Conservation (phyloP, 441 rosid species). For the Euphorbia corollata region DNA sequence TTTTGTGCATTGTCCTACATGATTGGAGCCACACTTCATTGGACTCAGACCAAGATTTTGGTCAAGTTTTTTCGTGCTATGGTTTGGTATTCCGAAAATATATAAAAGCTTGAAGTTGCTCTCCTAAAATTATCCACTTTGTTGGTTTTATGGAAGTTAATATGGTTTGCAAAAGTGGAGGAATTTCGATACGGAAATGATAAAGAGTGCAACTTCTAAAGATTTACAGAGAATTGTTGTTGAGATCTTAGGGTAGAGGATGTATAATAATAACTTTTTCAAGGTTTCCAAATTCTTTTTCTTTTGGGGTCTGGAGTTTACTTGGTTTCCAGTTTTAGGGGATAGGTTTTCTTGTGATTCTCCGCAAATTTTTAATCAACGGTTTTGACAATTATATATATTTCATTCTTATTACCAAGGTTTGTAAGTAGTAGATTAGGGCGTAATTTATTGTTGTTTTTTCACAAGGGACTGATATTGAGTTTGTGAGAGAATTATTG, state of each 20-base stretch:
- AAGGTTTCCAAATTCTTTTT: constrained; percentile 15
- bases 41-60: constrained; percentile 19
- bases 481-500: constrained; percentile 14
- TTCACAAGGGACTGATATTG: constrained; percentile 8
- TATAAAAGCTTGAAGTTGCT: constrained; percentile 26
- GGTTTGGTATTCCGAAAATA: constrained; percentile 14
- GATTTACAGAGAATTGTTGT: constrained; percentile 18
- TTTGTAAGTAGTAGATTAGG: constrained; percentile 17
- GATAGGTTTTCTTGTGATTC: constrained; percentile 22
- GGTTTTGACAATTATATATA: constrained; percentile 4
- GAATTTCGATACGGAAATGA: constrained; percentile 13
- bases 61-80: constrained; percentile 20
- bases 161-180: constrained; percentile 11
- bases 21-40: constrained; percentile 21
- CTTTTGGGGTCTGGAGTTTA: constrained; percentile 11
- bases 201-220: constrained; percentile 25
- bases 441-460: constrained; percentile 8
- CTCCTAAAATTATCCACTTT: constrained; percentile 14
- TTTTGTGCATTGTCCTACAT: constrained; percentile 21
- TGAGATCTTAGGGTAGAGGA: constrained; percentile 7
- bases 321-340: constrained; percentile 12
- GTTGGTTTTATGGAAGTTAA: constrained; percentile 6
- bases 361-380: constrained; percentile 22
- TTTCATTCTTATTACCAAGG: not conserved
- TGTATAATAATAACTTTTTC: not conserved